Conservation (phyloP, 2,329 filamentous ascomycete species). For the Scleromitrula shiraiana region DNA sequence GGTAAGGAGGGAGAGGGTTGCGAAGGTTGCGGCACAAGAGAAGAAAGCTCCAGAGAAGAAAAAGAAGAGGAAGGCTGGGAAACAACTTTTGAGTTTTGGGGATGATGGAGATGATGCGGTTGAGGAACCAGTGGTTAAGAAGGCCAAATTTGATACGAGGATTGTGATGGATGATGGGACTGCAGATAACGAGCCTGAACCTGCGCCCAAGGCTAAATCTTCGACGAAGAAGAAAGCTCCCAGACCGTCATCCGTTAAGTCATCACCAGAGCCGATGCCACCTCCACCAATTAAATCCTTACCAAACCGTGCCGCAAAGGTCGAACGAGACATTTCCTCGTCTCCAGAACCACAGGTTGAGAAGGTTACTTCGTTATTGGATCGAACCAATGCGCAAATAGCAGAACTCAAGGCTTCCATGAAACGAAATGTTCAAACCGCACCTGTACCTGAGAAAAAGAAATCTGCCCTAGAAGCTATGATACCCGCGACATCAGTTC, state of each 20-base stretch:
- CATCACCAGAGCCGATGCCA: constrained; percentile 32
- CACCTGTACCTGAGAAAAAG: constrained; percentile 47
- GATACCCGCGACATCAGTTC: constrained; percentile 63
- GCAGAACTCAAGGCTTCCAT: constrained; percentile 75
- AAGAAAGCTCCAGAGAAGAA: constrained; percentile 41
- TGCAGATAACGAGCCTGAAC: constrained; percentile 25
- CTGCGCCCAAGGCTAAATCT: constrained; percentile 23
- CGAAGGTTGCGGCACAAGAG: constrained; percentile 40
- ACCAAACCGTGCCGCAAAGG: constrained; percentile 25
- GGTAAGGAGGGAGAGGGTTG: constrained; percentile 57
- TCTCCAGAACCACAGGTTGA: constrained; percentile 32
- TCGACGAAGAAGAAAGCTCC: constrained; percentile 27
- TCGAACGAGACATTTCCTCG: constrained; percentile 30
- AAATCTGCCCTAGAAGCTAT: constrained; percentile 64
- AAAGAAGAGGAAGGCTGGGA: constrained; percentile 66
- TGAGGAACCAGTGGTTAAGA: constrained; percentile 51
- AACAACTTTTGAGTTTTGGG: constrained; percentile 71
- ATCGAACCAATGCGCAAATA: constrained; percentile 71
- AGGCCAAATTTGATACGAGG: constrained; percentile 70
- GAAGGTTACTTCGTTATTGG: constrained; percentile 40
- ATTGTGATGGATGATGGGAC: constrained; percentile 57
- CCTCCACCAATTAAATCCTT: constrained; percentile 22
- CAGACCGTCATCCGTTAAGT: constrained; percentile 31
- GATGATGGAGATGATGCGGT: constrained; percentile 51
- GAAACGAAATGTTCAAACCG: constrained; percentile 53